Percentiles rank a stretch among this genome's conserved stretches.
Evolutionary conservation across 306 rosid genomes (phyloP).

Genomic region (Rosa chinensis): DNA sequence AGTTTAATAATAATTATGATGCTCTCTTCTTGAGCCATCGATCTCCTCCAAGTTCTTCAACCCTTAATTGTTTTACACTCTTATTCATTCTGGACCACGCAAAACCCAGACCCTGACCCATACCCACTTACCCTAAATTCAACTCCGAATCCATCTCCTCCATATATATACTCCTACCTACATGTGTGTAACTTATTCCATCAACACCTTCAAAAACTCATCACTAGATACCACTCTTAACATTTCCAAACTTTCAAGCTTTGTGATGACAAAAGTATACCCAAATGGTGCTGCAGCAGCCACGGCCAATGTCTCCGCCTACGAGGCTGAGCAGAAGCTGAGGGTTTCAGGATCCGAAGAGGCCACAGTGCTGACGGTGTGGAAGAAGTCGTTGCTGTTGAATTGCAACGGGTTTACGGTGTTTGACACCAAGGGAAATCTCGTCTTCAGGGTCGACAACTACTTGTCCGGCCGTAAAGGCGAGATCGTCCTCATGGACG

Average conservation of each 20-base stretch:
- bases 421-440: constrained; percentile 51
- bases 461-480: constrained; percentile 48
- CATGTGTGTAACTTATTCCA: not conserved
- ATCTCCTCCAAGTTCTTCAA: not conserved
- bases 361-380: constrained; percentile 51
- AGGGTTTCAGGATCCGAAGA: not conserved
- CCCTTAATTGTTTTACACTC: not conserved
- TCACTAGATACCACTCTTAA: not conserved
- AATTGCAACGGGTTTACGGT: constrained; percentile 83
- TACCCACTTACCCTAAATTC: not conserved
- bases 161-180: not conserved
- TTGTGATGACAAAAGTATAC: constrained; percentile 59
- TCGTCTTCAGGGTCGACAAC: constrained; percentile 67
- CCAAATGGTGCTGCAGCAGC: constrained; percentile 40
- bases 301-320: not conserved
- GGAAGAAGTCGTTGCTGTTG: constrained; percentile 73
- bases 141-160: not conserved
- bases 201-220: not conserved
- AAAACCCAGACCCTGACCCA: constrained; percentile 5
- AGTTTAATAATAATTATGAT: not conserved
- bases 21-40: not conserved
- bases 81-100: constrained; percentile 1
- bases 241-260: not conserved
- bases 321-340: constrained; percentile 3
- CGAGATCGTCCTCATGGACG: constrained; percentile 77